These are phyloP conservation scores for Carnegiea gigantea DNA, from an alignment of 179 eudicot species.

Conservation along the genomic window DNA sequence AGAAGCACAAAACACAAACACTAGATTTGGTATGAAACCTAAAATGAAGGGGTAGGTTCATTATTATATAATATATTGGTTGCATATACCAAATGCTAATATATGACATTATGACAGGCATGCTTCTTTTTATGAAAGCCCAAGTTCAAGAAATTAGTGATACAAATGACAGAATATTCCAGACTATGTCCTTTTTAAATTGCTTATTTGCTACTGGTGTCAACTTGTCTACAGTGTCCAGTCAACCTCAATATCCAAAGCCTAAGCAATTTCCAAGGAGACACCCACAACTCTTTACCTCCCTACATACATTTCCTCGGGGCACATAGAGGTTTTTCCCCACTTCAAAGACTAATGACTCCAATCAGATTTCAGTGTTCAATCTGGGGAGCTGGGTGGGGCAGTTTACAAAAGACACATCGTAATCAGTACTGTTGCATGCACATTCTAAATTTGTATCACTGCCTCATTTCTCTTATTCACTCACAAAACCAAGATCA, in stretches of 20 bases:
- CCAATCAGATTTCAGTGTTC: background rate
- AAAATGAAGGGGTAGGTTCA: background rate
- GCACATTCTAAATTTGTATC: background rate
- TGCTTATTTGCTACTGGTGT: background rate
- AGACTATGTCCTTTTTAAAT: background rate
- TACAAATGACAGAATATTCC: background rate
- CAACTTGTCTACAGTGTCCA: background rate
- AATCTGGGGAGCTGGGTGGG: background rate
- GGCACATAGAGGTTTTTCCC: background rate
- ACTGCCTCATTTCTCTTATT: background rate
- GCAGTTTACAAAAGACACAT: background rate
- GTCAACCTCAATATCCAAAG: background rate
- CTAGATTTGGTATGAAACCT: background rate
- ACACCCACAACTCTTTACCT: background rate
- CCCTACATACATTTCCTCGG: background rate
- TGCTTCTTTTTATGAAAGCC: background rate
- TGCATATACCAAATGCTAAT: background rate
- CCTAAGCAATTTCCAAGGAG: background rate
- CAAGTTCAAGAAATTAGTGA: background rate
- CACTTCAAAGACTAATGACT: background rate
- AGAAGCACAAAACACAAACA: background rate
- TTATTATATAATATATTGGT: background rate
- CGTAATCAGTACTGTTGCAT: background rate
- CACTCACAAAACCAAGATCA: conserved; percentile 1
- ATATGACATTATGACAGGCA: background rate